Evolutionary conservation across 345 rosid species (phyloP).

Genomic region (Eucalyptus brandiana): DNA sequence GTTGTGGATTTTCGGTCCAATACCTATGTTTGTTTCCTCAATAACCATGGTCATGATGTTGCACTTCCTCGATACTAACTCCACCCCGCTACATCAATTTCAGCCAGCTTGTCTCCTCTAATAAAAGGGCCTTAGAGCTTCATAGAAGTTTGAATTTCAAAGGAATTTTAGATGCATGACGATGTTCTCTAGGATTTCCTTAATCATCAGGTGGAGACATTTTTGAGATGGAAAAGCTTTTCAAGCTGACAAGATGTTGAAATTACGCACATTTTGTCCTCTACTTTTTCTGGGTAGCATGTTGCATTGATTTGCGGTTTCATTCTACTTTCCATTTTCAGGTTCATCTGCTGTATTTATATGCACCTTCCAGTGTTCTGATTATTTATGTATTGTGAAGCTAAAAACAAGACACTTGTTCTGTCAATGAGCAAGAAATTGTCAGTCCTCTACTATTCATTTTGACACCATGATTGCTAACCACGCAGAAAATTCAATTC

Average conservation of each 20-base stretch:
- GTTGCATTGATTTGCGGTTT: neutral
- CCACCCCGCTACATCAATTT: neutral
- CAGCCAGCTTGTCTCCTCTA: neutral
- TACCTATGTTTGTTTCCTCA: slow-evolving; percentile 14
- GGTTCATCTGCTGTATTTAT: neutral
- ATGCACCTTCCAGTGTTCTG: neutral
- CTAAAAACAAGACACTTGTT: neutral
- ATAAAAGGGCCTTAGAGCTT: neutral
- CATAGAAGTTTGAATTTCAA: neutral
- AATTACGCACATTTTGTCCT: neutral
- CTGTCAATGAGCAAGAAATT: neutral
- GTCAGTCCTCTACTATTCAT: neutral
- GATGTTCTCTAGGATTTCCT: neutral
- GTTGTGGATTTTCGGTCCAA: slow-evolving; percentile 21
- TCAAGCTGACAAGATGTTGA: neutral
- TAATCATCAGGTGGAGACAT: neutral
- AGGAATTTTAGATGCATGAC: neutral
- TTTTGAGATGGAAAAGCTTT: neutral
- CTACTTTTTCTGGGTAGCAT: neutral
- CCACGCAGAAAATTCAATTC: neutral
- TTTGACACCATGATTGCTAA: neutral
- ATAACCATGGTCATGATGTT: slow-evolving; percentile 6
- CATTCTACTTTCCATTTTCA: neutral
- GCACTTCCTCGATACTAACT: slow-evolving; percentile 6
- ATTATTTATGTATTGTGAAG: neutral